A percentile compares a stretch with the other conserved stretches of the same genome.
Evolutionary conservation across 192 early-diverging fungal genomes (phyloP).

Genomic region (Coemansia sp.): DNA sequence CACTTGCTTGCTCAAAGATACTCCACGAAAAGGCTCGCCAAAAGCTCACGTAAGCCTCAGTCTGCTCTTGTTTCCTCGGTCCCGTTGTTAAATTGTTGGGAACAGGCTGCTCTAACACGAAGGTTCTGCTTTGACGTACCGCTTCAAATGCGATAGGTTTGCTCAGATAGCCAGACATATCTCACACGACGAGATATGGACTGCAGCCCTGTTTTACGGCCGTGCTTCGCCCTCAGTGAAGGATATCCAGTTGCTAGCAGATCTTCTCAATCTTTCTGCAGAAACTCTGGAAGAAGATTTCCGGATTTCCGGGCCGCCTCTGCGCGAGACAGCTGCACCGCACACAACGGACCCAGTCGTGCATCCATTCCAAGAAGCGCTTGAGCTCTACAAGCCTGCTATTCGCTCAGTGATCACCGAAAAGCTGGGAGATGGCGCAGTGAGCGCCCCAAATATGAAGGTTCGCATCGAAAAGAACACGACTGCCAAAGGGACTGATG

Average conservation of each 20-base stretch:
- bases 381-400: constrained; percentile 43
- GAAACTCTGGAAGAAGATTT: constrained; percentile 52
- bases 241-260: constrained; percentile 42
- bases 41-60: constrained; percentile 34
- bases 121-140: background rate
- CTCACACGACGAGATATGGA: constrained; percentile 66
- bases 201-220: constrained; percentile 70
- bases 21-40: constrained; percentile 50
- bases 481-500: constrained; percentile 12
- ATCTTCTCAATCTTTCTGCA: constrained; percentile 44
- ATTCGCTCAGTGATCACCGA: constrained; percentile 44
- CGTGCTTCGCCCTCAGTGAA: constrained; percentile 58
- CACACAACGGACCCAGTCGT: constrained; percentile 26
- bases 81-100: background rate
- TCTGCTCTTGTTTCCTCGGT: background rate
- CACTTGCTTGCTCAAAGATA: constrained; percentile 44
- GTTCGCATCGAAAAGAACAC: constrained; percentile 38
- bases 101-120: background rate
- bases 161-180: constrained; percentile 59
- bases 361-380: constrained; percentile 45
- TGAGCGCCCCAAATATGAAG: constrained; percentile 32
- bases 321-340: constrained; percentile 10
- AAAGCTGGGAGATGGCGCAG: constrained; percentile 48
- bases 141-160: constrained; percentile 45
- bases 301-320: constrained; percentile 39